Base-by-base conservation (phyloP, 2,329 filamentous ascomycete species). In the Ophiostoma novo-ulmi region DNA sequence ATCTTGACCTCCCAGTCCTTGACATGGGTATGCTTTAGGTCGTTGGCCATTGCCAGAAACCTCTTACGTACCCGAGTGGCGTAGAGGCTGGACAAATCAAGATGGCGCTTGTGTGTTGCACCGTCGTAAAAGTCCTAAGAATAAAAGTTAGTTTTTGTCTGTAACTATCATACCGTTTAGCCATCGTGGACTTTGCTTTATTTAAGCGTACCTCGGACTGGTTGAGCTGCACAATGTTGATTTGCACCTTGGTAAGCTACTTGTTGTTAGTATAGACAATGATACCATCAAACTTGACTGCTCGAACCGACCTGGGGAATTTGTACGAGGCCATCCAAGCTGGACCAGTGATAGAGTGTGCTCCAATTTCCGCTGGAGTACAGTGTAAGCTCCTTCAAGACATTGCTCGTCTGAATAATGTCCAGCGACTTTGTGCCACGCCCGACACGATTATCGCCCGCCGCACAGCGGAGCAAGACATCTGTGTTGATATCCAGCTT, bases 361-460 rank as follows among this genome's bases (percentile, higher is more conserved):
- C 71, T 67, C 69, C 67, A 71, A 35, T 70, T 70, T 31, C 71
- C 71, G 38, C 68, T 72, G 3, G 71, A 69, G 39, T 72, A 72
- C 2, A 72, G 63, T 5, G 61, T 64, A 11, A 64, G 61, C 1
- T 64, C 35, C 35, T 64, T 17, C 5, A 64, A n/a, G 35, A 39
- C 61, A n/a, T 38, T 64, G 14, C 2, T 38, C 5, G 17, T 36
- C 6, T 55, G 67, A 36, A 72, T n/a, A 4, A 36, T 22, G 14
- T 39, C 38, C 64, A 66, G 36, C 4, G 36, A 20, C 38, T 41
- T 36, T 14, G 31, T n/a, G 8, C 31, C 61, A 11, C 31, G 61
- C 31, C 17, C 61, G 7, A 26, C 13, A 36, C 61, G 31, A 17
- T 26, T 10, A 67, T n/a, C 35, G 35, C 38, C 22, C 11, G 63